A percentile compares a stretch with the other conserved stretches of the same genome.
phyloP scores from a whole-genome alignment of 345 rosid species.

The Citrus inodora region DNA sequence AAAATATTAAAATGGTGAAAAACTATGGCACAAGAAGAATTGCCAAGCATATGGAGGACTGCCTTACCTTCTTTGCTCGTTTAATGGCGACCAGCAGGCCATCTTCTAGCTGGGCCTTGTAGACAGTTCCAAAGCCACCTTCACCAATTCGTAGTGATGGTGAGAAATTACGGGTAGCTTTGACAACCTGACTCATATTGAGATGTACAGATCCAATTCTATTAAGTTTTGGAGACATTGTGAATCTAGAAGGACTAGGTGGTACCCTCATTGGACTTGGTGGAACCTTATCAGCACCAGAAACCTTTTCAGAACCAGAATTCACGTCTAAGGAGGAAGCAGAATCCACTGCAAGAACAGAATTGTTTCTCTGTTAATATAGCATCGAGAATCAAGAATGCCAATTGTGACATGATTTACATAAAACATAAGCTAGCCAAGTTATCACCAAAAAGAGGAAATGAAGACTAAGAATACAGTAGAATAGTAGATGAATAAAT shows the following conservation, averaged over 20 bases:
- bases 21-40: background rate
- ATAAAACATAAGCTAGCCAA: constrained; percentile 1
- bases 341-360: constrained; percentile 53
- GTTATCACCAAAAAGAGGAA: background rate
- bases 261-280: constrained; percentile 75
- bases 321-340: constrained; percentile 47
- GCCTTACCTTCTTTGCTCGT: constrained; percentile 86
- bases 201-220: constrained; percentile 70
- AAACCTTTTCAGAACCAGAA: constrained; percentile 51
- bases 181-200: constrained; percentile 45
- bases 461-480: background rate
- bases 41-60: background rate
- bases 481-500: background rate
- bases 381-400: background rate
- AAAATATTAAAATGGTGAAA: background rate
- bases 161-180: constrained; percentile 78
- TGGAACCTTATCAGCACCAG: constrained; percentile 60
- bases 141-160: constrained; percentile 63
- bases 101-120: constrained; percentile 65
- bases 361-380: constrained; percentile 11
- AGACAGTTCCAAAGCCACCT: constrained; percentile 93
- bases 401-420: background rate
- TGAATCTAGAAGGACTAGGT: constrained; percentile 81
- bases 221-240: constrained; percentile 66
- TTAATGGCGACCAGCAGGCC: constrained; percentile 86